Evolutionary conservation across 164 flowering plant species (phyloP).

Genomic region (Echeveria elegans): DNA sequence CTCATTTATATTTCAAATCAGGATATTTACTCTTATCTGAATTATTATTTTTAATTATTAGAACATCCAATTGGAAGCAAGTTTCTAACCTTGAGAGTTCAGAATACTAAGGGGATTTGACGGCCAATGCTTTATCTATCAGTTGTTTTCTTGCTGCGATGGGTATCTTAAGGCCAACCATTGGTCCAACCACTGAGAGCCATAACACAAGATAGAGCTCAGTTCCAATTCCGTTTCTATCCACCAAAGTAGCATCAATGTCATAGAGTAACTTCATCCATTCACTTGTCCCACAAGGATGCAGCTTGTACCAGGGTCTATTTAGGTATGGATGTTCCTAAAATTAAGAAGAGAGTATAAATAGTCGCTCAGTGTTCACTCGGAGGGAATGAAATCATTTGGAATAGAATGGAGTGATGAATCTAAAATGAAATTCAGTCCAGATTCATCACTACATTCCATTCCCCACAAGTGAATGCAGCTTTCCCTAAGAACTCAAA

Average conservation of each 20-base stretch:
- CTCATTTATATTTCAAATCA: too few species aligned
- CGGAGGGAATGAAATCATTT: too few species aligned
- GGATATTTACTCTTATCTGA: neutral
- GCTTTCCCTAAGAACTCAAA: too few species aligned
- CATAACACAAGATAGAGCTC: slow-evolving; percentile 59
- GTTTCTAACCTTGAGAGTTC: neutral
- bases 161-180: slow-evolving; percentile 59
- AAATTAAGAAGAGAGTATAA: neutral
- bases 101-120: neutral
- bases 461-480: too few species aligned
- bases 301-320: slow-evolving; percentile 76
- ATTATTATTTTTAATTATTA: too few species aligned
- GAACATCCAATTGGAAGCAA: neutral
- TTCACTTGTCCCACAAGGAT: slow-evolving; percentile 87
- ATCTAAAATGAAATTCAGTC: too few species aligned
- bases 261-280: slow-evolving; percentile 73
- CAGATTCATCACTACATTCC: too few species aligned
- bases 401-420: too few species aligned
- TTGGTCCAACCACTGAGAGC: slow-evolving; percentile 81
- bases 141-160: slow-evolving; percentile 12
- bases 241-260: slow-evolving; percentile 12
- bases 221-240: slow-evolving; percentile 10
- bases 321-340: slow-evolving; percentile 88
- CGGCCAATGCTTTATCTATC: neutral
- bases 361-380: neutral